Base-by-base conservation (phyloP, 2,329 filamentous ascomycete species). In the Pseudogymnoascus sp. region DNA sequence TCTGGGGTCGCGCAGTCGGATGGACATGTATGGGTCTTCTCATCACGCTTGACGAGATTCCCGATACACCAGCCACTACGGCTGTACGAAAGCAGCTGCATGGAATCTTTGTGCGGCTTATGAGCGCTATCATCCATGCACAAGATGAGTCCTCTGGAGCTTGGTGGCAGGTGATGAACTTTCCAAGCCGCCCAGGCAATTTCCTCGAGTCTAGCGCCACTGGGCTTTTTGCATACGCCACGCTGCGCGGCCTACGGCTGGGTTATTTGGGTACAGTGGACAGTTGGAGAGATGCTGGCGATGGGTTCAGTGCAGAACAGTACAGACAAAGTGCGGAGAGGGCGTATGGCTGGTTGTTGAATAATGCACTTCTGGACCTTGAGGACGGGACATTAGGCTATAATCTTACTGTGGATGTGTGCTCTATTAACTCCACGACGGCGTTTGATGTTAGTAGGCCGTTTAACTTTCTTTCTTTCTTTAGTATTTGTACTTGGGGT, bases 171-270 rank as follows among this genome's bases (percentile, higher is more conserved):
- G 65, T 77, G n/a, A 66, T 77, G 66, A 67, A 68, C 42, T 39
- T 62, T 27, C 62, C 62, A n/a, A 67, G 66, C 2, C 63, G 61
- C 10, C 65, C 62, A 38, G 70, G 70, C 7, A 76, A 76, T 63
- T 76, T 75, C 62, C 72, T 76, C 63, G 74, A 76, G 68, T 73
- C 71, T 21, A 75, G 73, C 61, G 72, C 66, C 17, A 72, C 66
- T 2, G 73, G 73, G 31, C 74, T 76, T 73, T 76, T 76, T 64
- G 66, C 73, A 2, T 75, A 75, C 58, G 71, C 73, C 9, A 63
- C 76, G 15, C 67, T 76, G 15, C 76, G 76, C 68, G 72, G 73
- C 6, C 62, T 70, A 35, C 68, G 74, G 5, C 64, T 74, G 35
- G 74, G 75, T 0, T 75, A 74, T 42, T 62, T 76, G 15, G 63